phyloP scores from a whole-genome alignment of 805 yeast genomes.

The Candida maltosa region DNA sequence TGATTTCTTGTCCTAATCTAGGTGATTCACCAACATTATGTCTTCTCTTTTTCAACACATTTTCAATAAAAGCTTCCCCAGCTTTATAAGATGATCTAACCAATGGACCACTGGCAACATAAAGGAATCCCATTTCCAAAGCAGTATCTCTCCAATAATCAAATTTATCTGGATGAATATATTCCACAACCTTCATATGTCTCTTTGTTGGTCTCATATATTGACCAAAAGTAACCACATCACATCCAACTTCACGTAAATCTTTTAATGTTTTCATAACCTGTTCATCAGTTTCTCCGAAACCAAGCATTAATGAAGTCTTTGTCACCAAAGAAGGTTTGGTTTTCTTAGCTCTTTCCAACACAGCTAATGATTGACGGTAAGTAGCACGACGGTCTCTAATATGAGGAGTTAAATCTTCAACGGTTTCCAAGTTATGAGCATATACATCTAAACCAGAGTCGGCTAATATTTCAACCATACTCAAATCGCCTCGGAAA shows the following conservation, averaged over 20 bases:
- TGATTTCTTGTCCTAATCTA: conserved; percentile 22
- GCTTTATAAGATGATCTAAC: conserved; percentile 97
- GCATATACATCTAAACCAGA: conserved; percentile 96
- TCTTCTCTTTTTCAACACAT: conserved; percentile 75
- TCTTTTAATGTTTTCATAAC: conserved; percentile 70
- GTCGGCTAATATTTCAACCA: conserved; percentile 74
- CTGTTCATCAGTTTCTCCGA: conserved; percentile 95
- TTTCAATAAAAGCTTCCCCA: conserved; percentile 96
- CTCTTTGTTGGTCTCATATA: conserved; percentile 98
- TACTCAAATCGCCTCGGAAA: conserved; percentile 83
- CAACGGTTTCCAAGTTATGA: conserved; percentile 95
- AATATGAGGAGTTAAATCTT: conserved; percentile 87
- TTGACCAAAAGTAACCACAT: conserved; percentile 97
- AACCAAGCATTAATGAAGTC: conserved; percentile 93
- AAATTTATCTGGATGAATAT: conserved; percentile 89
- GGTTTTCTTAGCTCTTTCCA: conserved; percentile 74
- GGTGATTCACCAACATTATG: conserved; percentile 46
- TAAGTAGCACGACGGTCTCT: conserved; percentile 97
- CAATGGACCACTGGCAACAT: conserved; percentile 96
- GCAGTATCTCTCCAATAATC: conserved; percentile 91
- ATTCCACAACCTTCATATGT: conserved; percentile 97
- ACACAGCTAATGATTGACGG: conserved; percentile 77
- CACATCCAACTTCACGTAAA: conserved; percentile 73
- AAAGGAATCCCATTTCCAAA: conserved; percentile 83
- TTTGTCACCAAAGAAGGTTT: conserved; percentile 80